Evolutionary conservation across 1,284 basidiomycete genomes (phyloP).

Genomic region (Mycosarcoma mackinlayi): DNA sequence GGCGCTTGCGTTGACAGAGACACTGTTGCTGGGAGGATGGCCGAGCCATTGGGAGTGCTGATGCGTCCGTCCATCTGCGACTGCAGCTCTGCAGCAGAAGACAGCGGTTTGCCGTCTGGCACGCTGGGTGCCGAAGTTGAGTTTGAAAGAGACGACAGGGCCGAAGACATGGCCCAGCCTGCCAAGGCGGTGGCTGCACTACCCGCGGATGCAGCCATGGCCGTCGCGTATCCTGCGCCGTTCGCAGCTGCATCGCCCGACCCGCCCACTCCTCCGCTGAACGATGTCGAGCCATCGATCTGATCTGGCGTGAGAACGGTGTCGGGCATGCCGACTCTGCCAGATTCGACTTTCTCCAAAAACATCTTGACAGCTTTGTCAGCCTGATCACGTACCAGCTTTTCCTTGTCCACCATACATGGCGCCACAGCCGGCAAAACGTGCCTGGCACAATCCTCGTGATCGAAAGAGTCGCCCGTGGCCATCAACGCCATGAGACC

Average conservation of each 20-base stretch:
- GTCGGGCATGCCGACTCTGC: conserved; percentile 51
- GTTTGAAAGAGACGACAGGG: conserved; percentile 43
- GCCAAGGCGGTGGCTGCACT: conserved; percentile 61
- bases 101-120: conserved; percentile 24
- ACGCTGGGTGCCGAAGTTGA: conserved; percentile 29
- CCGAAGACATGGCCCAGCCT: conserved; percentile 61
- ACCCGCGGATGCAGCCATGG: conserved; percentile 56
- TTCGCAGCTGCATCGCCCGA: conserved; percentile 11
- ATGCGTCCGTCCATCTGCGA: conserved; percentile 46
- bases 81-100: conserved; percentile 37
- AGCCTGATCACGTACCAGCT: conserved; percentile 62
- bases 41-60: conserved; percentile 14
- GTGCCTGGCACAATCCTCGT: conserved; percentile 54
- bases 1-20: conserved; percentile 16
- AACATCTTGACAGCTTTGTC: conserved; percentile 58
- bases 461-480: conserved; percentile 84
- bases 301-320: conserved; percentile 45
- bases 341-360: conserved; percentile 51
- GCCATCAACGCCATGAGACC: conserved; percentile 97
- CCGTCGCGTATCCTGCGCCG: conserved; percentile 26
- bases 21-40: conserved; percentile 11
- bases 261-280: conserved; percentile 8
- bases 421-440: conserved; percentile 61
- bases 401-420: conserved; percentile 63
- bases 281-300: conserved; percentile 26